These are phyloP conservation scores for Nicotiana undulata DNA, from an alignment of 257 asterid species.

Conservation along the genomic window DNA sequence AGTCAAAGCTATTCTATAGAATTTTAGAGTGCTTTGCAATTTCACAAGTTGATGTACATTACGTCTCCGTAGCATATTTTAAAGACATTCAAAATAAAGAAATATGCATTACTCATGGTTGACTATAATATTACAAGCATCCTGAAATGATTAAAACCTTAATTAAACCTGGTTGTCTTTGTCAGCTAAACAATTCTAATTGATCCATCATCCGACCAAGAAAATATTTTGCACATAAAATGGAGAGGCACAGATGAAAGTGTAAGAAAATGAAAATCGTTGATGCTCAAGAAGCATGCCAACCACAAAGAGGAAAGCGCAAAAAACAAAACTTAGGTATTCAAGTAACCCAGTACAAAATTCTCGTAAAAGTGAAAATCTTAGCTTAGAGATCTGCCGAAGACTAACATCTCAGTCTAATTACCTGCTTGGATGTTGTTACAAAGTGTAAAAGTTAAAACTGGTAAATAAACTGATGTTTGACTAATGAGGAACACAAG, in stretches of 20 bases:
- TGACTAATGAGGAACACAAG: not conserved
- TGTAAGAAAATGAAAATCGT: not conserved
- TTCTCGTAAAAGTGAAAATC: not conserved
- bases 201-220: not conserved
- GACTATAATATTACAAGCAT: not conserved
- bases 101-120: not conserved
- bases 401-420: constrained; percentile 4
- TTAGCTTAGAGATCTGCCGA: not conserved
- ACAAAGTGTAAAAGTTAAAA: constrained; percentile 6
- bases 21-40: not conserved
- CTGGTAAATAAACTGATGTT: constrained; percentile 2
- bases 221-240: not conserved
- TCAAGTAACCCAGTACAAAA: not conserved
- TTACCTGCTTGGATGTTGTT: constrained; percentile 1
- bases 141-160: not conserved
- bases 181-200: not conserved
- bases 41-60: not conserved
- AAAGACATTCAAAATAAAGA: not conserved
- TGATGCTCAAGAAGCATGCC: not conserved
- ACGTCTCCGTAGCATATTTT: not conserved
- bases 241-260: not conserved
- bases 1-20: not conserved
- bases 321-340: not conserved
- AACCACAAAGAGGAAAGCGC: not conserved
- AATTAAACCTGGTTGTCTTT: not conserved